Evolutionary conservation across 768 basidiomycete species (phyloP).

Genomic region (Kwoniella europaea): DNA sequence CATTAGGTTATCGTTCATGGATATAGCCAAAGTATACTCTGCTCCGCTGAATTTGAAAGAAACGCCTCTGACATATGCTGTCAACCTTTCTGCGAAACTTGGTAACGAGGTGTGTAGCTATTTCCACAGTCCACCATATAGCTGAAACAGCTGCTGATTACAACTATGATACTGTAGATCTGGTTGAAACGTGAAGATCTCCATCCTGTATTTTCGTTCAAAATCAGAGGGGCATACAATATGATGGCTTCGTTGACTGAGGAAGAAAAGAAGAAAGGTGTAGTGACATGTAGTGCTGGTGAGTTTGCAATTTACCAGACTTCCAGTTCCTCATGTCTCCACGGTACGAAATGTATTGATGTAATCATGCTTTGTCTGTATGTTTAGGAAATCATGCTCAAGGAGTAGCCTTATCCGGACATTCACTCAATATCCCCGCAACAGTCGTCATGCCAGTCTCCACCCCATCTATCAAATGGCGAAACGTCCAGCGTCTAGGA

Average conservation of each 20-base stretch:
- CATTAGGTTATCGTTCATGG: neutral
- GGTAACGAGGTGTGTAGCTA: conserved; percentile 68
- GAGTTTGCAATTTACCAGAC: conserved; percentile 56
- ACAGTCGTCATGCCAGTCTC: conserved; percentile 99
- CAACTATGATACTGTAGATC: conserved; percentile 60
- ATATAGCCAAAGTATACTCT: conserved; percentile 57
- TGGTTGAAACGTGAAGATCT: conserved; percentile 97
- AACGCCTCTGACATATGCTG: conserved; percentile 85
- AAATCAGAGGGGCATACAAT: conserved; percentile 97
- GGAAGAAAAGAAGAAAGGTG: conserved; percentile 95
- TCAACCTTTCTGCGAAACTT: conserved; percentile 80
- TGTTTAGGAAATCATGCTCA: conserved; percentile 92
- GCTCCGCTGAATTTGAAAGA: conserved; percentile 57
- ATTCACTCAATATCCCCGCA: conserved; percentile 83
- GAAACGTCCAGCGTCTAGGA: conserved; percentile 90
- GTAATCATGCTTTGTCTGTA: no score
- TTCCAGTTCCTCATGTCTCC: neutral
- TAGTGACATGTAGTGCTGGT: conserved; percentile 98
- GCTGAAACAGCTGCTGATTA: neutral
- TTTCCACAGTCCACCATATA: neutral
- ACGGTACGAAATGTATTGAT: neutral
- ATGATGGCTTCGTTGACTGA: conserved; percentile 88
- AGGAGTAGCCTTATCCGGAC: conserved; percentile 94
- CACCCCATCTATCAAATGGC: conserved; percentile 94
- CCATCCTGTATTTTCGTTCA: conserved; percentile 95